These are phyloP conservation scores for Colletotrichum aenigma DNA, from an alignment of 2,329 filamentous ascomycete species.

Conservation along the genomic window DNA sequence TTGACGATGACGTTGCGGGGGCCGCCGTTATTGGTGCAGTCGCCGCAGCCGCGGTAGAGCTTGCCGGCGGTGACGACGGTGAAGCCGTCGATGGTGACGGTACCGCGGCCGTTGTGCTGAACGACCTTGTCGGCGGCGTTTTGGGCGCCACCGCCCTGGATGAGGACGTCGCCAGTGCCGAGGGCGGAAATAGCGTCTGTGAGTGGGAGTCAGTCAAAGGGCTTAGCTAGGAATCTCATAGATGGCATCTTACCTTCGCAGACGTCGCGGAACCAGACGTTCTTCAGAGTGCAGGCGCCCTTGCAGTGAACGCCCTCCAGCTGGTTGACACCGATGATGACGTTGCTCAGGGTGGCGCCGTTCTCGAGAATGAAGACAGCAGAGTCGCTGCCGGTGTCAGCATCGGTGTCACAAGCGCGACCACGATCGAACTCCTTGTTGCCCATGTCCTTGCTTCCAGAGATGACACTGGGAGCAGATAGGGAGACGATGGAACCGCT, in stretches of 20 bases:
- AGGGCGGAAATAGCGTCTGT: constrained; percentile 16
- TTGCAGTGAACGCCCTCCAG: constrained; percentile 56
- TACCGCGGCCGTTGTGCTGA: constrained; percentile 38
- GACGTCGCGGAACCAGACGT: constrained; percentile 43
- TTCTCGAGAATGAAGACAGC: constrained; percentile 57
- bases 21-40: constrained; percentile 35
- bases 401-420: constrained; percentile 21
- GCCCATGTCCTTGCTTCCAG: constrained; percentile 21
- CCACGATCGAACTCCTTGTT: constrained; percentile 26
- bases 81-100: constrained; percentile 33
- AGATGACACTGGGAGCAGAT: constrained; percentile 20
- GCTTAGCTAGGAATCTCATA: rapidly evolving
- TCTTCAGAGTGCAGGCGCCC: constrained; percentile 44
- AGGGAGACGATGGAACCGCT: constrained; percentile 25
- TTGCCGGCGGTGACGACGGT: constrained; percentile 45
- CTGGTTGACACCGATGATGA: constrained; percentile 56
- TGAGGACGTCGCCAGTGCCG: constrained; percentile 16
- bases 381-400: constrained; percentile 23
- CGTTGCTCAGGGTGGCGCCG: constrained; percentile 55
- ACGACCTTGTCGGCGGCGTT: constrained; percentile 35
- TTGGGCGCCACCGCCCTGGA: constrained; percentile 36
- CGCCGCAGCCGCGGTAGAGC: constrained; percentile 47
- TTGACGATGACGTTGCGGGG: constrained; percentile 19
- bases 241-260: constrained; percentile 31
- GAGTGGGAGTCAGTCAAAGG: rapidly evolving